phyloP scores from a whole-genome alignment of 805 yeast genomes.

The Kodamaea hsintzibuensis region DNA sequence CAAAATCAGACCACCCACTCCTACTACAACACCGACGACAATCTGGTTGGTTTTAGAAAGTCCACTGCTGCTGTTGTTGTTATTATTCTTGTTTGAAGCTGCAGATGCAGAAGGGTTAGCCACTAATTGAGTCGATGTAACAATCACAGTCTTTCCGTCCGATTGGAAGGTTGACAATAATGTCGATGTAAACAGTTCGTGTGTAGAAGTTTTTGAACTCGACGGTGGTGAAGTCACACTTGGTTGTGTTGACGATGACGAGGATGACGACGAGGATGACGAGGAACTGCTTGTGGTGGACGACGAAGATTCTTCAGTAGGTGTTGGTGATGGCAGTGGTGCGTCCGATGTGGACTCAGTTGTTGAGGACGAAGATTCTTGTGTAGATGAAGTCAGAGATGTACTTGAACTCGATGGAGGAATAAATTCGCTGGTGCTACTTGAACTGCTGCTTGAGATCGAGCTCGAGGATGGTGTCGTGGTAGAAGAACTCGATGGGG shows the following conservation, averaged over 20 bases:
- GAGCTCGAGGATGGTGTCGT: conserved; percentile 1
- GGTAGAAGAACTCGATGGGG: not conserved
- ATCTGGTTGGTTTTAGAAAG: conserved; percentile 43
- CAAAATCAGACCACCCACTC: conserved; percentile 45
- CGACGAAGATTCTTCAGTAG: not conserved
- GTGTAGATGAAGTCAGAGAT: not conserved
- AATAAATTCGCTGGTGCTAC: not conserved
- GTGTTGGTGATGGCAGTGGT: not conserved
- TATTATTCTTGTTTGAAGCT: conserved; percentile 14
- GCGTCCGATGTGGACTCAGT: not conserved
- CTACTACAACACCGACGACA: conserved; percentile 49
- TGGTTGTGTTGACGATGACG: conserved; percentile 2
- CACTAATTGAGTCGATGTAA: conserved; percentile 39
- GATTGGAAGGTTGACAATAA: conserved; percentile 30
- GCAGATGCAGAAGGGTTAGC: conserved; percentile 29
- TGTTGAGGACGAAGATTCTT: not conserved
- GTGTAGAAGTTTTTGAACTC: not conserved
- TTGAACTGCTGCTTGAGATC: not conserved
- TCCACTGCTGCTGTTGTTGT: conserved; percentile 27
- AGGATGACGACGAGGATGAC: not conserved
- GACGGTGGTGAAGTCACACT: not conserved
- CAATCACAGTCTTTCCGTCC: conserved; percentile 39
- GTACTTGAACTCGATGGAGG: conserved; percentile 5
- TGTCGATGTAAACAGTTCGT: conserved; percentile 3
- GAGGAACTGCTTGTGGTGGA: not conserved